Percentiles rank a stretch among this genome's conserved stretches.
These are phyloP conservation scores for Xylariaceae sp. DNA, from an alignment of 2,329 filamentous ascomycete genomes.

Conservation along the genomic window DNA sequence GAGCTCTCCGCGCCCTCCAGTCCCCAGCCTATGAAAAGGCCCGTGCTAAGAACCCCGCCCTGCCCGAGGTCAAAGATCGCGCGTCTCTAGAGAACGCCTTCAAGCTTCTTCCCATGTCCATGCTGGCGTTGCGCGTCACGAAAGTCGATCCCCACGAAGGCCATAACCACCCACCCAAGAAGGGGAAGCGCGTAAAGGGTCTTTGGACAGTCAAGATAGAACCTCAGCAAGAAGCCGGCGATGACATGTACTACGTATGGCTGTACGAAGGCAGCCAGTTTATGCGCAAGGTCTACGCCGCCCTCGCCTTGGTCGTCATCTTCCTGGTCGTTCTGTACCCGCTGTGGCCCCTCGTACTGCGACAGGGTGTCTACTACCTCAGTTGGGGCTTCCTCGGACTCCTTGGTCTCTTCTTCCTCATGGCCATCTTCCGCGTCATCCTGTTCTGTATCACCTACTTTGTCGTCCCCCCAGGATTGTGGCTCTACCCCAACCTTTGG, in stretches of 20 bases:
- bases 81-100: slow-evolving; percentile 88
- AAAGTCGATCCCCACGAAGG: slow-evolving; percentile 76
- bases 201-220: slow-evolving; percentile 95
- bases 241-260: slow-evolving; percentile 95
- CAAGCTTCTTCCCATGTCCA: slow-evolving; percentile 89
- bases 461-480: slow-evolving; percentile 76
- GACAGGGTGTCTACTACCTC: slow-evolving; percentile 94
- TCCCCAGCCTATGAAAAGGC: slow-evolving; percentile 88
- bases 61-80: slow-evolving; percentile 83
- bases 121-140: slow-evolving; percentile 83
- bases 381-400: slow-evolving; percentile 89
- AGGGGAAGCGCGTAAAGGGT: slow-evolving; percentile 86
- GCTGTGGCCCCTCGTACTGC: slow-evolving; percentile 85
- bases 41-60: slow-evolving; percentile 78
- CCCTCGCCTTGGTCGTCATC: slow-evolving; percentile 73
- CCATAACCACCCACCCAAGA: slow-evolving; percentile 64
- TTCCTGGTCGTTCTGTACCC: slow-evolving; percentile 92
- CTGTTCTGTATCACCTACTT: slow-evolving; percentile 93
- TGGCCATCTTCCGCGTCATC: slow-evolving; percentile 95
- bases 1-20: slow-evolving; percentile 83
- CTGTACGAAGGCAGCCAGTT: slow-evolving; percentile 90
- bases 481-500: slow-evolving; percentile 96
- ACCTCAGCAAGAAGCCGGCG: slow-evolving; percentile 83
- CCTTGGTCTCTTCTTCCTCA: slow-evolving; percentile 89
- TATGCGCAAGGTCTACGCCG: slow-evolving; percentile 89